Conservation (phyloP, 257 asterid species). For the Agastache rugosa region DNA sequence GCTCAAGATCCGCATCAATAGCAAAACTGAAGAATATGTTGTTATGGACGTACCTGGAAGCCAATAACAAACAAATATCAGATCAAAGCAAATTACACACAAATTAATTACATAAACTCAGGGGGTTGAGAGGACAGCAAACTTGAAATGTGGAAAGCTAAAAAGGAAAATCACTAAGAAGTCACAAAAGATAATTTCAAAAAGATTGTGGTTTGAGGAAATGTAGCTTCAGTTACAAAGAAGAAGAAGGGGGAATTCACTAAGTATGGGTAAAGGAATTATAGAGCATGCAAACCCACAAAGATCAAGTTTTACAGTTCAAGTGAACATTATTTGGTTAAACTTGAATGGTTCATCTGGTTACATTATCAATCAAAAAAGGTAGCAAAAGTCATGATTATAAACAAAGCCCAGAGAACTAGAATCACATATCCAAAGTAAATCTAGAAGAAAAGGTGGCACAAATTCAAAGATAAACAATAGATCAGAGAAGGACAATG, state of each 20-base stretch:
- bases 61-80: conserved; percentile 35
- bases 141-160: conserved; percentile 1
- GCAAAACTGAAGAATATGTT: conserved; percentile 98
- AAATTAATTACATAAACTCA: conserved; percentile 7
- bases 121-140: not conserved
- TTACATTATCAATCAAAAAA: conserved; percentile 1
- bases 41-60: conserved; percentile 90
- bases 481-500: not conserved
- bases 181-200: not conserved
- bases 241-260: not conserved
- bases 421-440: not conserved
- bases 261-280: not conserved
- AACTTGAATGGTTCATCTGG: not conserved
- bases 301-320: not conserved
- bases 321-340: too few relatives aligned
- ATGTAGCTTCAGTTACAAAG: not conserved
- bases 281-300: conserved; percentile 5
- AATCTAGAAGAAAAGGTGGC: not conserved
- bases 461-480: not conserved
- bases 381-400: conserved; percentile 1
- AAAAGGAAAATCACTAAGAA: conserved; percentile 8
- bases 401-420: not conserved
- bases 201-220: not conserved
- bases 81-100: not conserved
- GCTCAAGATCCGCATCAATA: conserved; percentile 82